Percentiles rank a stretch among this genome's conserved stretches.
Conservation (phyloP, 495 filamentous ascomycete species). For the Parmelia sp. region DNA sequence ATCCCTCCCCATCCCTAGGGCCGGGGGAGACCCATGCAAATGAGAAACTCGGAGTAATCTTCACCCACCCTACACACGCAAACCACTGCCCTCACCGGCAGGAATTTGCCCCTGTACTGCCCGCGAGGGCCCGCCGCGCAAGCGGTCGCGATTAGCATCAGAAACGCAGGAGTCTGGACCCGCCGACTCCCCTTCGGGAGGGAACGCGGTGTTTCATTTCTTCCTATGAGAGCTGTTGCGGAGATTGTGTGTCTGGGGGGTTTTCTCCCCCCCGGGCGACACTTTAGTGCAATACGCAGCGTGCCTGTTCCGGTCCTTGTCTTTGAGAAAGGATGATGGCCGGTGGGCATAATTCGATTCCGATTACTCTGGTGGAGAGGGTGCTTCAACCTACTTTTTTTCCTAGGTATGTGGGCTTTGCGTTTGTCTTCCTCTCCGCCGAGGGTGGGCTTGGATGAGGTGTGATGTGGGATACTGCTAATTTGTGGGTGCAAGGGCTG, state of each 20-base stretch:
- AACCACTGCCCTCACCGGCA: slow-evolving; percentile 30
- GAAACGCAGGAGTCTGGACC: slow-evolving; percentile 98
- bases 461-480: slow-evolving; percentile 38
- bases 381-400: slow-evolving; percentile 59
- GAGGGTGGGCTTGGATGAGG: not conserved
- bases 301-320: slow-evolving; percentile 47
- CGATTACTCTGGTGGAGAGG: slow-evolving; percentile 90
- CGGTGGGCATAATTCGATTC: slow-evolving; percentile 93
- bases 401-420: slow-evolving; percentile 50
- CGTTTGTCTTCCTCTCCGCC: not conserved
- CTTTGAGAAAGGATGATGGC: slow-evolving; percentile 33
- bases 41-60: slow-evolving; percentile 99
- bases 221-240: slow-evolving; percentile 85
- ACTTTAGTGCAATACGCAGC: slow-evolving; percentile 99
- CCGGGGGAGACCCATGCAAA: slow-evolving; percentile 56
- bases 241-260: slow-evolving; percentile 81
- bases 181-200: too few species aligned
- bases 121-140: slow-evolving; percentile 89
- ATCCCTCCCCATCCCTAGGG: slow-evolving; percentile 21
- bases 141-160: slow-evolving; percentile 97
- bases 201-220: slow-evolving; percentile 21
- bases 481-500: slow-evolving; percentile 20
- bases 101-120: slow-evolving; percentile 53
- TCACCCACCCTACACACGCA: slow-evolving; percentile 51
- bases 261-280: slow-evolving; percentile 41